Evolutionary conservation across 176 grass and related monocot genomes (phyloP), one percentile per base, ranked within the genome.

Genomic region (Elaeis guineensis): DNA sequence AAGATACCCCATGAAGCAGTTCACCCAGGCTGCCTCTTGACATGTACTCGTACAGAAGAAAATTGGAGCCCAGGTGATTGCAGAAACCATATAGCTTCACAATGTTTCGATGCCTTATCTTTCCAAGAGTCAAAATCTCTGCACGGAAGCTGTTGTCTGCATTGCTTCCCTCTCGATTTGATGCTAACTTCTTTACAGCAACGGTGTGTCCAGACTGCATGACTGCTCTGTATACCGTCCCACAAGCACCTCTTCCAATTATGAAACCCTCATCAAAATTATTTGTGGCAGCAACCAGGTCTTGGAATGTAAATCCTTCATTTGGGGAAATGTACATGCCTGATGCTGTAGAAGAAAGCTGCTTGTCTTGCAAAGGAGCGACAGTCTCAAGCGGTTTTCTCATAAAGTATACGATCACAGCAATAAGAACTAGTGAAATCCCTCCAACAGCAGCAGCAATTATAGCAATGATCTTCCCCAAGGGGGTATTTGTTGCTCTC

Each of bases 21-120:
- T 98, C 94, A 49, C 94, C 94, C 26, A 98, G 83, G 71, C 94
- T 98, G 50, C 94, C 94, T 73, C 79, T 92, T 71, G 81, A 64
- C 94, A 98, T 98, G 73, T 89, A 93, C 61, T 98, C 85, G 0
- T 98, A 98, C 50, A 98, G 73, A 62, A 98, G 71, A 77, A 98
- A 77, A 73, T 98, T 98, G 12, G 94, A 91, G 21, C 94, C 88
- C 63, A 89, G 82, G 51, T 98, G 94, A 70, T 89, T 83, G 66
- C 84, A 85, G 62, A 93, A 98, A 51, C 94, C 88, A 3, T 89
- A 98, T 5, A 98, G 79, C 75, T 98, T 98, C 60, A 98, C 94
- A 61, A 98, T 98, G 58, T 98, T 98, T 51, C 85, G 89, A 61
- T 98, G 94, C 22, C 94, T 84, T 64, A 98, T 98, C 72, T 98